A percentile compares a stretch with the other conserved stretches of the same genome.
These are phyloP conservation scores for Kentomonas sorsogonicus DNA, from an alignment of 208 protist genomes.

Conservation along the genomic window DNA sequence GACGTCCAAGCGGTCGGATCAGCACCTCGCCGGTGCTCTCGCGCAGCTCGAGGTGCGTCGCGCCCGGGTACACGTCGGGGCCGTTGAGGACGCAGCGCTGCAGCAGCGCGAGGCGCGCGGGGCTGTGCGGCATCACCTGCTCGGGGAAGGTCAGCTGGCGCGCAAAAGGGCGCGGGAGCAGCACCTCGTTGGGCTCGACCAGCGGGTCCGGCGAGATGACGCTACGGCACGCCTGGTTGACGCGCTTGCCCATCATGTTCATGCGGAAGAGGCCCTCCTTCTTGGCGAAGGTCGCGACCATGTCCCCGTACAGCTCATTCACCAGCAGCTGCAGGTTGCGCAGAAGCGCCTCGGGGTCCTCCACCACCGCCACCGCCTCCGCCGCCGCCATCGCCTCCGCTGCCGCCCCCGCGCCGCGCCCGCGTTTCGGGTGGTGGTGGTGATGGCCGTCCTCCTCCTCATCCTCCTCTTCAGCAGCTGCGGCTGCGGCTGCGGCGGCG, in stretches of 20 bases:
- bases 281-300: slow-evolving; percentile 94
- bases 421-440: not conserved
- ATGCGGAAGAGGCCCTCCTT: slow-evolving; percentile 99
- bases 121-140: slow-evolving; percentile 68
- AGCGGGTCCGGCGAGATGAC: slow-evolving; percentile 99
- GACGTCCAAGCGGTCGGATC: slow-evolving; percentile 76
- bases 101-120: slow-evolving; percentile 82
- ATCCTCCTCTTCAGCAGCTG: not conserved
- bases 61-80: slow-evolving; percentile 96
- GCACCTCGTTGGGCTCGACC: slow-evolving; percentile 96
- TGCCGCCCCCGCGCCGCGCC: not conserved
- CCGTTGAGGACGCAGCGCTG: slow-evolving; percentile 97
- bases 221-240: slow-evolving; percentile 98
- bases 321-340: slow-evolving; percentile 82
- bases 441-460: slow-evolving; percentile 7
- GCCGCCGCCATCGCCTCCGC: not conserved
- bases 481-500: not conserved
- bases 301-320: slow-evolving; percentile 68
- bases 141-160: slow-evolving; percentile 96
- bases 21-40: slow-evolving; percentile 62
- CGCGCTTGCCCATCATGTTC: slow-evolving; percentile 99
- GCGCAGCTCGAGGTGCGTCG: slow-evolving; percentile 92
- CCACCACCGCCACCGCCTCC: slow-evolving; percentile 30
- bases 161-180: slow-evolving; percentile 91
- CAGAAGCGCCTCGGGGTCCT: slow-evolving; percentile 80